Percentiles rank a stretch among this genome's conserved stretches.
These are phyloP conservation scores for Endoconidiophora laricicola DNA, from an alignment of 2,329 filamentous ascomycete genomes.

Conservation along the genomic window DNA sequence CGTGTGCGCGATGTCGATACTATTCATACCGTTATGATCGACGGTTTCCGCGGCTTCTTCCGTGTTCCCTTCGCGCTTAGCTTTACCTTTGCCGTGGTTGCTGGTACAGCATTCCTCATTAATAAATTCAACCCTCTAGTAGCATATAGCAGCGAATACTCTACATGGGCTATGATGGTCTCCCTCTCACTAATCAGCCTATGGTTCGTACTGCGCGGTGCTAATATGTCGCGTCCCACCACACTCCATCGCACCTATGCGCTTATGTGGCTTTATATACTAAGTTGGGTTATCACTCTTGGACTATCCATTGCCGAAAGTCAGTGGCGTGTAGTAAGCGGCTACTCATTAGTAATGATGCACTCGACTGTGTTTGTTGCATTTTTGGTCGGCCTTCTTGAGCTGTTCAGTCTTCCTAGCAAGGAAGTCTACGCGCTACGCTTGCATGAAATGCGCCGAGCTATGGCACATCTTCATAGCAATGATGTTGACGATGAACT, in stretches of 20 bases:
- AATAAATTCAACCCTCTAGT: constrained; percentile 78
- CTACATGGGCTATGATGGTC: constrained; percentile 65
- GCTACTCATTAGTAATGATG: constrained; percentile 70
- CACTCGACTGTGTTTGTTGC: constrained; percentile 61
- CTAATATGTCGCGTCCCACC: constrained; percentile 65
- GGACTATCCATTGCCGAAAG: constrained; percentile 60
- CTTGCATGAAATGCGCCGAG: constrained; percentile 28
- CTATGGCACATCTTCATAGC: constrained; percentile 4
- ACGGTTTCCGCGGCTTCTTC: constrained; percentile 69
- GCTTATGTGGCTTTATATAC: constrained; percentile 66
- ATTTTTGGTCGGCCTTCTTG: constrained; percentile 57
- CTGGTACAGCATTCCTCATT: constrained; percentile 59
- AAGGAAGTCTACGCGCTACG: constrained; percentile 53
- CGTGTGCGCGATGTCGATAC: constrained; percentile 42
- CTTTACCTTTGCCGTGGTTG: constrained; percentile 48
- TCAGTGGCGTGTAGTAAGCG: constrained; percentile 52
- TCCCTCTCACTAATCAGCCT: constrained; percentile 64
- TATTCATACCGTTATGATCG: constrained; percentile 44
- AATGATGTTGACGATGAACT: constrained; percentile 3
- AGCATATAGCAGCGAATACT: constrained; percentile 72
- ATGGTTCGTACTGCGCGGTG: constrained; percentile 68
- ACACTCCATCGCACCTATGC: constrained; percentile 71
- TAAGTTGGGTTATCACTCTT: constrained; percentile 59
- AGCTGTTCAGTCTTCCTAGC: constrained; percentile 59
- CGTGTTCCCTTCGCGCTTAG: constrained; percentile 63